Evolutionary conservation across 2,329 filamentous ascomycete species (phyloP), one percentile per base, ranked within the genome.

Genomic region (Chaetomiaceae sp.): DNA sequence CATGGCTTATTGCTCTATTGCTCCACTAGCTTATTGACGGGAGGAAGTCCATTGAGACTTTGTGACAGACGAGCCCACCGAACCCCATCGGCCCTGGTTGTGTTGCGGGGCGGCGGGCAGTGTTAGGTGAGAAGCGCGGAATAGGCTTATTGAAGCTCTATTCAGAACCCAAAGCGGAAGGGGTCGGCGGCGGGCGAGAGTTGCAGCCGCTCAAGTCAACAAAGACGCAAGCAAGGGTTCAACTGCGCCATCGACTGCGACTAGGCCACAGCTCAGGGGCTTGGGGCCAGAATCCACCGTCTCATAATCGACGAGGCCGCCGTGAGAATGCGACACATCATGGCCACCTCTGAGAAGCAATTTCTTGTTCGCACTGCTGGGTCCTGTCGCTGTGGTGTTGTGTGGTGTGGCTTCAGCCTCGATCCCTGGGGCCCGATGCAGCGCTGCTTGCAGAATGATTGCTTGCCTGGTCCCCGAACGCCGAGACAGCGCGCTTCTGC

Each of bases 131-230:
- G 39, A 34, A 43, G 42, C 42, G 37, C 37, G 48, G 46, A 52
- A 47, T 50, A 50, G 19, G n/a, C 35, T 38, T 54, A 60, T 62
- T 62, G 55, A 57, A 34, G 52, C 47, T 60, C 55, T 65, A 65
- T 64, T 65, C 58, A 65, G 36, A 55, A 56, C 62, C 54, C 32
- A 59, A 63, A 54, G 6, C 29, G 60, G 58, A 37, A 55, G 56
- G 27, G 52, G 30, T 45, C 47, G 15, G 30, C 45, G 34, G 38
- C 42, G 27, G 29, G 22, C 33, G 20, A 35, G 42, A 18, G 49
- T 49, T 52, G 42, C 29, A 17, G 14, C 32, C 40, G 41, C 35
- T n/a, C 29, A 41, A 19, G 29, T 39, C 49, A 49, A 54, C 51
- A 54, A 52, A 54, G 48, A 37, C 24, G 5, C 8, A 10, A 45